Conservation (phyloP, 2,329 filamentous ascomycete genomes). For the Xylaria polymorpha region DNA sequence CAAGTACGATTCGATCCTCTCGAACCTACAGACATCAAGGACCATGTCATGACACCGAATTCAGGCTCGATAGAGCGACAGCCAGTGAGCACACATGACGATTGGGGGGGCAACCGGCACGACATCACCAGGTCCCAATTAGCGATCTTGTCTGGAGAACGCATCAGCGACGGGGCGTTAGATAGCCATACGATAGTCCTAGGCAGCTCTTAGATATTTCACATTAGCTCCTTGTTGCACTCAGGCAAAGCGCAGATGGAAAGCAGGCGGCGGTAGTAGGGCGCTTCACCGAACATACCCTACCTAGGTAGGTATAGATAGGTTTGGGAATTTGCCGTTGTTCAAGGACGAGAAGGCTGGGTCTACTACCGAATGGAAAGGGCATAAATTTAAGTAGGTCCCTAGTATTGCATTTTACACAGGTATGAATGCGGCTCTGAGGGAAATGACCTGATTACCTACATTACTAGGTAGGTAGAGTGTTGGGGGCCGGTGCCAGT, state of each 20-base stretch:
- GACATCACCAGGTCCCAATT: background rate
- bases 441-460: too few species aligned
- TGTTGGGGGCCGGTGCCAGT: background rate
- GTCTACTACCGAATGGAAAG: background rate
- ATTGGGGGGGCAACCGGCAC: background rate
- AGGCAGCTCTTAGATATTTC: background rate
- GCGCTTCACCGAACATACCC: background rate
- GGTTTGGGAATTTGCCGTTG: slow-evolving; percentile 1
- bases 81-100: background rate
- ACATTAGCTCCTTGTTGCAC: background rate
- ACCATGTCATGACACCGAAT: background rate
- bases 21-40: background rate
- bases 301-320: too few species aligned
- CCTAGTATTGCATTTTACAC: background rate
- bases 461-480: background rate
- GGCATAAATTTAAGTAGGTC: background rate
- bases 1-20: background rate
- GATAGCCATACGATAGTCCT: background rate
- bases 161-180: background rate
- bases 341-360: background rate
- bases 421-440: too few species aligned
- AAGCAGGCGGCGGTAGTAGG: background rate
- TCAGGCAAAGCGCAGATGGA: background rate
- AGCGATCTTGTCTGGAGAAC: background rate
- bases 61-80: background rate